Base-by-base conservation (phyloP, 768 basidiomycete species). In the Macrolepiota fuliginosa region DNA sequence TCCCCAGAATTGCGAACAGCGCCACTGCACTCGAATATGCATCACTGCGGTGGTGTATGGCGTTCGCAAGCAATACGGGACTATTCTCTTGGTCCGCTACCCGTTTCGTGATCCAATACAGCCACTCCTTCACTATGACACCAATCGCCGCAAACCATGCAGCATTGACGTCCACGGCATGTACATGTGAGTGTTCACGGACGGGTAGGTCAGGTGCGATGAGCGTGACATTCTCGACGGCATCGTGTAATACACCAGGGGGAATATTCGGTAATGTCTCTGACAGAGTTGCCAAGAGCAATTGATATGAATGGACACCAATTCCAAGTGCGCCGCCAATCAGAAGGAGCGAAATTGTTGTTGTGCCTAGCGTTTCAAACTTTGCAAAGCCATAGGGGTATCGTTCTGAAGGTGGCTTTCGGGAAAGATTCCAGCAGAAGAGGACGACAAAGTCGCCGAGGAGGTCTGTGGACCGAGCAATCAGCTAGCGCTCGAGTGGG, bases 11-110 rank as follows among this genome's bases (percentile, higher is more conserved):
- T 15, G 96, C 96, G 50, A 90, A 83, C 58, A 98, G 84, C 11
- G 96, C 94, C 57, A 99, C 94, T 53, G 90, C 66, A 67, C 94
- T 96, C 2, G 94, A 95, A 69, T 95, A 94, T 5, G 94, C 94
- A 72, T 99, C 97, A 65, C 92, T 95, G n/a, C 97, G 85, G 75
- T 99, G 97, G 72, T 98, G 96, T 59, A 95, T 83, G 5, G 96
- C 97, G 72, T 98, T 99, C n/a, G 97, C 97, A 19, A 89, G 78
- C 56, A 99, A 76, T 0, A 99, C 97, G 3, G 93, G 92, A 68
- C 91, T 93, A 67, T 88, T 87, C 73, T 98, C 95, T 67, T 93
- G 86, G 61, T 92, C 87, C 11, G 96, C 97, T 32, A 99, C 96
- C 58, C 82, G 84, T 70, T 90, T 91, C 51, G 95, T 98, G 50